A percentile compares a stretch with the other conserved stretches of the same genome.
These are phyloP conservation scores for Ascocoryne sarcoides DNA, from an alignment of 2,329 filamentous ascomycete genomes.

Conservation along the genomic window DNA sequence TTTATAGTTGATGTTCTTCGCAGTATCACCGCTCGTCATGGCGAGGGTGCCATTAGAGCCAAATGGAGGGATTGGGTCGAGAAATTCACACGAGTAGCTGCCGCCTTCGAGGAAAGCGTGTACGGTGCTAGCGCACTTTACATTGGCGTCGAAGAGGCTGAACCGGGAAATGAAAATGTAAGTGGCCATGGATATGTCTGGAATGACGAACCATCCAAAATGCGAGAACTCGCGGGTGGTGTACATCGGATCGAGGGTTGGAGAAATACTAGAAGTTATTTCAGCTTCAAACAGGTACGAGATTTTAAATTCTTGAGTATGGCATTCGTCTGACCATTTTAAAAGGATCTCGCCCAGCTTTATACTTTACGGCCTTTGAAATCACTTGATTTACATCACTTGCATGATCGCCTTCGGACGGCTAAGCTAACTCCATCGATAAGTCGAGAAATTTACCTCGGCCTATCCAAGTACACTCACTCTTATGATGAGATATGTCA, in stretches of 20 bases:
- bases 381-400: constrained; percentile 79
- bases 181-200: constrained; percentile 92
- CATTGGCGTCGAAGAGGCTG: constrained; percentile 68
- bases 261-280: constrained; percentile 92
- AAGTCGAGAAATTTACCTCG: constrained; percentile 76
- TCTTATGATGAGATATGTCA: constrained; percentile 82
- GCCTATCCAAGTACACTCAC: constrained; percentile 65
- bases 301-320: constrained; percentile 9
- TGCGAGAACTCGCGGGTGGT: constrained; percentile 82
- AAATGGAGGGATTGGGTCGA: constrained; percentile 95
- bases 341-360: constrained; percentile 54
- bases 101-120: constrained; percentile 90
- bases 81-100: constrained; percentile 85
- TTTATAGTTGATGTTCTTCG: constrained; percentile 84
- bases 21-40: constrained; percentile 77
- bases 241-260: constrained; percentile 92
- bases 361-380: constrained; percentile 62
- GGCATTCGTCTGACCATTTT: constrained; percentile 19
- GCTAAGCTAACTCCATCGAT: constrained; percentile 69
- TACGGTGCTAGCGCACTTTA: constrained; percentile 88
- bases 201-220: constrained; percentile 71
- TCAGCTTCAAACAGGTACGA: constrained; percentile 79
- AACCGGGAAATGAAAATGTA: constrained; percentile 47
- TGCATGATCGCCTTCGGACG: constrained; percentile 82
- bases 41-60: constrained; percentile 79